Percentiles rank a stretch among this genome's conserved stretches.
phyloP scores from a whole-genome alignment of 2,329 filamentous ascomycete species.

The Fusarium avenaceum region DNA sequence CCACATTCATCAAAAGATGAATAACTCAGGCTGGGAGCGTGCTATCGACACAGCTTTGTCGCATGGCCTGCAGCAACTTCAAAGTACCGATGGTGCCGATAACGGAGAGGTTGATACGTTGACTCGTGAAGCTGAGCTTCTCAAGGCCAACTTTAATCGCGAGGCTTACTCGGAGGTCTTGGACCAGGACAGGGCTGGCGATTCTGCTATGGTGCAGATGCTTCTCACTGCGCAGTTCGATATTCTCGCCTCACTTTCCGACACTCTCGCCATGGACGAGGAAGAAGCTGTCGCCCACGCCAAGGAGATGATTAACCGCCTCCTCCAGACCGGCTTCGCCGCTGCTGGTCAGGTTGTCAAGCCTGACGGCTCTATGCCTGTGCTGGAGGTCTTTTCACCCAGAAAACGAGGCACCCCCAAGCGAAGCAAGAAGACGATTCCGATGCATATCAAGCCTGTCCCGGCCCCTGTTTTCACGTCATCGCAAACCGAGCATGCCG shows the following conservation, averaged over 20 bases:
- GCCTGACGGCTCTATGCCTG: constrained; percentile 78
- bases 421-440: constrained; percentile 69
- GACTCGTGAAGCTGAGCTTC: constrained; percentile 84
- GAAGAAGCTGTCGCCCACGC: constrained; percentile 85
- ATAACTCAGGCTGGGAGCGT: constrained; percentile 88
- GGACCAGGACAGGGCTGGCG: constrained; percentile 86
- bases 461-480: constrained; percentile 59
- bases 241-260: constrained; percentile 84
- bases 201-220: constrained; percentile 82
- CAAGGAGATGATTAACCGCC: constrained; percentile 79
- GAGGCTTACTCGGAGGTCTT: constrained; percentile 82
- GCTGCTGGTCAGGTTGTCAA: constrained; percentile 89
- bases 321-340: constrained; percentile 81
- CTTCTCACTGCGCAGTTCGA: constrained; percentile 93
- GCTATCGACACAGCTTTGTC: constrained; percentile 88
- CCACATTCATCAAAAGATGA: constrained; percentile 87
- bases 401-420: constrained; percentile 82
- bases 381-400: constrained; percentile 77
- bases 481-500: constrained; percentile 50
- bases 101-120: constrained; percentile 76
- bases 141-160: constrained; percentile 85
- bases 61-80: constrained; percentile 84
- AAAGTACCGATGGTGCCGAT: constrained; percentile 66
- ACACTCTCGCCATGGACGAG: constrained; percentile 85
- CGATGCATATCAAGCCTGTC: constrained; percentile 60